Base-by-base conservation (phyloP, 192 early-diverging fungal genomes). In the Mortierella alpina region DNA sequence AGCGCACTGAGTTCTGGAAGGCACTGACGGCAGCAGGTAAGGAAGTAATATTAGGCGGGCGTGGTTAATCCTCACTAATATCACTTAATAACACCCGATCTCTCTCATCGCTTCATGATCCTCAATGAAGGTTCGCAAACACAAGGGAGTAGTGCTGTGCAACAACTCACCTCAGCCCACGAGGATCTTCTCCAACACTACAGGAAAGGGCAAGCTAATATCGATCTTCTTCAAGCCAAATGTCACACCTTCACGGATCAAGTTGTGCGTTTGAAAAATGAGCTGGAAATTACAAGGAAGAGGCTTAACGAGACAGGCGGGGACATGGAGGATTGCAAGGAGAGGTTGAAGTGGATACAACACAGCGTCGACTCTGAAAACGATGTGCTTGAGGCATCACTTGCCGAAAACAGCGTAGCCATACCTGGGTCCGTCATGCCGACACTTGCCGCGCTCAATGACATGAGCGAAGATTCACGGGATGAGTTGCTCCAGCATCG, bases 401-500 rank as follows among this genome's bases (percentile, higher is more conserved):
- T 40, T 23, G 49, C 72, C 2, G 56, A 47, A 11, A 46, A 51
- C 15, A 23, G 41, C 12, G 53, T 13, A 23, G 59, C 49, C 5
- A 51, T 58, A 2, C 18, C 42, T 44, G 42, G 50, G 8, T 48
- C 41, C 7, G 46, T 31, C 17, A 49, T 61, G 41, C 23, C 61
- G 2, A 17, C 60, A n/a, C 31, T 31, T 31, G 31, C 31, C 31
- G 14, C 47, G 13, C 20, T 69, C 40, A 58, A 22, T 44, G 74
- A 76, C 12, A 58, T 76, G 61, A 76, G 54, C 23, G 74, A 69
- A 23, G 67, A 66, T 23, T 58, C 74, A 2, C 51, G 66, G 50
- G 76, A 80, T 7, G 69, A 80, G 44, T 46, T 80, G 17, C 23
- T 72, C 18, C 69, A 80, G 47, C 72, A 53, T n/a, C 76, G 76